Evolutionary conservation across 1,284 basidiomycete genomes (phyloP).

Genomic region (Tilletiaria anomala): DNA sequence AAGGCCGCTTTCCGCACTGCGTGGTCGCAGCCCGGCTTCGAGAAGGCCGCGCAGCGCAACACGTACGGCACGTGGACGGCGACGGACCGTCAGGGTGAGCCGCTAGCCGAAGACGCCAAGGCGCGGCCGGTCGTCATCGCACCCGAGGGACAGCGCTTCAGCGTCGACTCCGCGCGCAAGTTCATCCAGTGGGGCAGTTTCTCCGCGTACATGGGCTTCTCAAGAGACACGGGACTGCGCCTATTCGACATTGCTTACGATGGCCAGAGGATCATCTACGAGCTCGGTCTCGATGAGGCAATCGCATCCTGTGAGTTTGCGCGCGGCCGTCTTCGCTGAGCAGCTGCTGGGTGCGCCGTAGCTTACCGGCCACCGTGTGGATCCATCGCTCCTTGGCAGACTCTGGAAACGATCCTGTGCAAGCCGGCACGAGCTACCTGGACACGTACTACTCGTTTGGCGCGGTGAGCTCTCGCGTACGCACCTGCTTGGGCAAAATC

Average conservation of each 20-base stretch:
- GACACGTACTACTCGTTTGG: constrained; percentile 42
- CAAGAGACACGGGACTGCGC: constrained; percentile 53
- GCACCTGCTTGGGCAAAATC: too few relatives aligned
- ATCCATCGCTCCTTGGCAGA: too few relatives aligned
- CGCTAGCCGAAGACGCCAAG: constrained; percentile 21
- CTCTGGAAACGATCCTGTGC: constrained; percentile 54
- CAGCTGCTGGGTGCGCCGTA: constrained; percentile 51
- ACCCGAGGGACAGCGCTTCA: constrained; percentile 50
- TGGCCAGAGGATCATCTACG: constrained; percentile 52
- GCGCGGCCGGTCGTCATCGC: constrained; percentile 43
- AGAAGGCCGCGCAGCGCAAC: constrained; percentile 16
- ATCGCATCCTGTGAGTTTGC: constrained; percentile 28
- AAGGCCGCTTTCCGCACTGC: constrained; percentile 36
- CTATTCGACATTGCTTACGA: constrained; percentile 55
- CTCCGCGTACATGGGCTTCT: constrained; percentile 52
- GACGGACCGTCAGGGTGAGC: constrained; percentile 12
- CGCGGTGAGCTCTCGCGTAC: too few relatives aligned
- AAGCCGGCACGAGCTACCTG: constrained; percentile 52
- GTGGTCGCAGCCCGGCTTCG: constrained; percentile 16
- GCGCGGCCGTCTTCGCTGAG: too few relatives aligned
- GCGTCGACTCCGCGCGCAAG: constrained; percentile 47
- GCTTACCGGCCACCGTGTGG: constrained; percentile 3
- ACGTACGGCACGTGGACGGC: constrained; percentile 20
- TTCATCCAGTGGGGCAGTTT: constrained; percentile 56
- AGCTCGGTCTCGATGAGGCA: constrained; percentile 43